These are phyloP conservation scores for Carex kokanica DNA, from an alignment of 176 grass and related monocot species.

Conservation along the genomic window DNA sequence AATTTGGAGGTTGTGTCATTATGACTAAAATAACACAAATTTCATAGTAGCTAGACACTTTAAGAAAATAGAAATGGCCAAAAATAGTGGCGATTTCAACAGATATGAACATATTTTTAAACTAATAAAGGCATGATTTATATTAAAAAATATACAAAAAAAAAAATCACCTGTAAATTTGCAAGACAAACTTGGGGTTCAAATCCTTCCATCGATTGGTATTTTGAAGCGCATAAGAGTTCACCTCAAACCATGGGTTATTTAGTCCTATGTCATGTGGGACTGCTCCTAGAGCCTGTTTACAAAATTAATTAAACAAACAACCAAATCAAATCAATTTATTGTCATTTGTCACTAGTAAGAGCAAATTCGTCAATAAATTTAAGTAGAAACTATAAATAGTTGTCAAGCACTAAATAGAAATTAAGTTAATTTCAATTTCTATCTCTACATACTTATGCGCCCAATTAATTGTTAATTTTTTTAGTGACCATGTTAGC, in stretches of 20 bases:
- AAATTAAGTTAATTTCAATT: too few species aligned
- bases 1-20: too few species aligned
- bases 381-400: too few species aligned
- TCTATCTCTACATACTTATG: too few species aligned
- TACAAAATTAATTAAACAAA: conserved; percentile 7
- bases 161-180: conserved; percentile 37
- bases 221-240: conserved; percentile 71
- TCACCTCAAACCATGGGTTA: conserved; percentile 74
- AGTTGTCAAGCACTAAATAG: too few species aligned
- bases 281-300: conserved; percentile 55
- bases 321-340: background rate
- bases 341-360: background rate
- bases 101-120: background rate
- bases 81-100: background rate
- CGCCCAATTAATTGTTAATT: too few species aligned
- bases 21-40: too few species aligned
- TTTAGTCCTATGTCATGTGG: conserved; percentile 78
- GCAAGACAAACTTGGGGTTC: conserved; percentile 89
- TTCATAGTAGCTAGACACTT: too few species aligned
- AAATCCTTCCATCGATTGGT: conserved; percentile 83
- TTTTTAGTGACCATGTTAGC: too few species aligned
- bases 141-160: background rate
- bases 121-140: background rate
- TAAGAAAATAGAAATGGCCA: background rate
- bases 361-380: too few species aligned